Conservation (phyloP, 2,329 filamentous ascomycete genomes). For the Epichloe coenophiala region DNA sequence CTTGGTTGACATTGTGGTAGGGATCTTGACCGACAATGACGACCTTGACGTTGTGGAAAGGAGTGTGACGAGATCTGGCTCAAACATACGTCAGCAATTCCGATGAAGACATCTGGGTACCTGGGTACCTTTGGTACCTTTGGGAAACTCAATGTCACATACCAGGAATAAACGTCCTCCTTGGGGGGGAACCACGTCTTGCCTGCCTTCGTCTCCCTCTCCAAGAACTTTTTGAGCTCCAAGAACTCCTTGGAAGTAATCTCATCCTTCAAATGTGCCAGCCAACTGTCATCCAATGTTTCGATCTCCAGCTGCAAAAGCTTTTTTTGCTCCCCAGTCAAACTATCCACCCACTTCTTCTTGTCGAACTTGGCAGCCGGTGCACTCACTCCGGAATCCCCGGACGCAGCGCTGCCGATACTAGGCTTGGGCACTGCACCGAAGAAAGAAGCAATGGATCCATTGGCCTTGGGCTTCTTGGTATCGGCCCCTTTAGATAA, state of each 20-base stretch:
- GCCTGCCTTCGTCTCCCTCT: constrained; percentile 57
- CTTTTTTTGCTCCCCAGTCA: constrained; percentile 67
- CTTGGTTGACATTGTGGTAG: constrained; percentile 92
- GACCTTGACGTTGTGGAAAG: constrained; percentile 75
- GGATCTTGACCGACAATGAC: constrained; percentile 95
- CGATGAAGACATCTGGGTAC: not conserved
- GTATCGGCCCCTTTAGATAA: constrained; percentile 31
- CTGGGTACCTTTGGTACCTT: too few species aligned
- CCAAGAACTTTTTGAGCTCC: constrained; percentile 75
- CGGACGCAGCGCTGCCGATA: constrained; percentile 4
- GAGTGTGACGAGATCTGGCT: constrained; percentile 51
- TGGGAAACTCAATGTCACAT: constrained; percentile 15
- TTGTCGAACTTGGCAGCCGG: constrained; percentile 61
- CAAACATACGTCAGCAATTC: not conserved
- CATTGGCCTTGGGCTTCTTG: constrained; percentile 63
- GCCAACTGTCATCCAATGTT: constrained; percentile 83
- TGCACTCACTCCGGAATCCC: constrained; percentile 17
- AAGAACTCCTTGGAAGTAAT: constrained; percentile 68
- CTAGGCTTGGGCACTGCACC: constrained; percentile 44
- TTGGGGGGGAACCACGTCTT: constrained; percentile 78
- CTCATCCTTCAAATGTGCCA: constrained; percentile 79
- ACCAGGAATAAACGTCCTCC: constrained; percentile 93
- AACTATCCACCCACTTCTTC: constrained; percentile 68
- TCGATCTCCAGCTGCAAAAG: constrained; percentile 83
- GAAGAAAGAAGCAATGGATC: constrained; percentile 84